Percentiles rank a stretch among this genome's conserved stretches.
Evolutionary conservation across 2,329 filamentous ascomycete species (phyloP).

Genomic region (Pezicula radicicola): DNA sequence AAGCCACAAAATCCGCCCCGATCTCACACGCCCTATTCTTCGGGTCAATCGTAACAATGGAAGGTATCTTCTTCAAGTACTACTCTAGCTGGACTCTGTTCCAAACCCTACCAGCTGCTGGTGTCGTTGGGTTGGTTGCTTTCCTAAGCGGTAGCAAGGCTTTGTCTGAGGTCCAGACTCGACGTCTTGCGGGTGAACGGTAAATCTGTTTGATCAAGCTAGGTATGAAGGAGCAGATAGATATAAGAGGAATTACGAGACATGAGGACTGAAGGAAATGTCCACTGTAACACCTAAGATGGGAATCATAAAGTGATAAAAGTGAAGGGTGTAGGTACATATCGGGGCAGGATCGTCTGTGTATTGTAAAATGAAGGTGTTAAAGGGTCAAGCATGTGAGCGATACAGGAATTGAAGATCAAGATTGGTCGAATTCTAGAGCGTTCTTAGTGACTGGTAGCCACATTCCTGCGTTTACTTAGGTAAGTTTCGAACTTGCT

Average conservation of each 20-base stretch:
- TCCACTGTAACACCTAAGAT: background rate
- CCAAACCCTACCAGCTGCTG: slow-evolving; percentile 75
- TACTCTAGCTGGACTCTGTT: slow-evolving; percentile 92
- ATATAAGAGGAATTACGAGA: background rate
- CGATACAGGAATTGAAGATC: slow-evolving; percentile 12
- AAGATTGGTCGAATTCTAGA: no score
- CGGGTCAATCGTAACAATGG: slow-evolving; percentile 81
- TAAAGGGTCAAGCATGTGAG: slow-evolving; percentile 9
- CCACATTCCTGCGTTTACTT: no score
- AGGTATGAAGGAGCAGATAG: background rate
- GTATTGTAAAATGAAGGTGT: background rate
- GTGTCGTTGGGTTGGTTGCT: slow-evolving; percentile 64
- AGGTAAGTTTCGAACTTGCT: no score
- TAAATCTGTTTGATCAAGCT: slow-evolving; percentile 22
- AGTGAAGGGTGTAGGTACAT: background rate
- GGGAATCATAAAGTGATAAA: no score
- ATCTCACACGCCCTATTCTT: slow-evolving; percentile 83
- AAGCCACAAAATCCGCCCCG: slow-evolving; percentile 73
- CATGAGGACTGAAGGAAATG: background rate
- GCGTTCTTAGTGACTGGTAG: no score
- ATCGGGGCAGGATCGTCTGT: background rate
- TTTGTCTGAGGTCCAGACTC: slow-evolving; percentile 86
- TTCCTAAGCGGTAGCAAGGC: slow-evolving; percentile 89
- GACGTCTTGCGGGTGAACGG: slow-evolving; percentile 73
- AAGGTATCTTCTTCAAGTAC: slow-evolving; percentile 92